These are phyloP conservation scores for Talaromyces verruculosus DNA, from an alignment of 2,329 filamentous ascomycete species.

Conservation along the genomic window DNA sequence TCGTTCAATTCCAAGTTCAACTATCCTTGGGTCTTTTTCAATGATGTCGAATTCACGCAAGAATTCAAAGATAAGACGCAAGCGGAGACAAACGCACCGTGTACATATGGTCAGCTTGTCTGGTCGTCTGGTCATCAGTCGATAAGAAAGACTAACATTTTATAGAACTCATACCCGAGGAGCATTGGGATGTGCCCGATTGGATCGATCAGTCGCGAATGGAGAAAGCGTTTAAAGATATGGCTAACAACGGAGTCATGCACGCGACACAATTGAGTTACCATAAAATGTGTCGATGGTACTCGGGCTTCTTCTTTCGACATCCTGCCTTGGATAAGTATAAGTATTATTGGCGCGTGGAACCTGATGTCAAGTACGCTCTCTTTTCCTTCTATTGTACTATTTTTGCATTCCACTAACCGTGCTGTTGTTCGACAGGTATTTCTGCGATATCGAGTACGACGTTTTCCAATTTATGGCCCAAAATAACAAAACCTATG, in stretches of 20 bases:
- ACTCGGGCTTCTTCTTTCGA: slow-evolving; percentile 95
- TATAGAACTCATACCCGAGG: slow-evolving; percentile 72
- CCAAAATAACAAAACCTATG: slow-evolving; percentile 98
- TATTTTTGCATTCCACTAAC: neutral
- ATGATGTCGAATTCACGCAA: slow-evolving; percentile 92
- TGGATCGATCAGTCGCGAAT: slow-evolving; percentile 92
- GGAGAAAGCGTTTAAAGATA: slow-evolving; percentile 75
- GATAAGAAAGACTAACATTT: neutral
- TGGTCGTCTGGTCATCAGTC: neutral
- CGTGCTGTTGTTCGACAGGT: neutral
- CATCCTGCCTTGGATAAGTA: slow-evolving; percentile 80
- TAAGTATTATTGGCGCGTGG: slow-evolving; percentile 97
- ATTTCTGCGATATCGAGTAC: slow-evolving; percentile 98
- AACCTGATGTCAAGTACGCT: slow-evolving; percentile 84
- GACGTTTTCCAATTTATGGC: slow-evolving; percentile 98
- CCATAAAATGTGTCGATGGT: slow-evolving; percentile 99
- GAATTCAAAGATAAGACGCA: slow-evolving; percentile 85
- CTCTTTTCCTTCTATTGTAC: neutral
- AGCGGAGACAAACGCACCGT: slow-evolving; percentile 85
- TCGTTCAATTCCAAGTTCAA: slow-evolving; percentile 99
- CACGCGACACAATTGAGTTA: slow-evolving; percentile 88
- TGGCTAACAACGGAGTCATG: slow-evolving; percentile 82
- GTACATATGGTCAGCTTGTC: slow-evolving; percentile 69
- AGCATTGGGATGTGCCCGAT: slow-evolving; percentile 87
- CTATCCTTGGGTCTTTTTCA: slow-evolving; percentile 99